Evolutionary conservation across 2,329 filamentous ascomycete genomes (phyloP), one percentile per base, ranked within the genome.

Genomic region (Penicillium hesseltinei): DNA sequence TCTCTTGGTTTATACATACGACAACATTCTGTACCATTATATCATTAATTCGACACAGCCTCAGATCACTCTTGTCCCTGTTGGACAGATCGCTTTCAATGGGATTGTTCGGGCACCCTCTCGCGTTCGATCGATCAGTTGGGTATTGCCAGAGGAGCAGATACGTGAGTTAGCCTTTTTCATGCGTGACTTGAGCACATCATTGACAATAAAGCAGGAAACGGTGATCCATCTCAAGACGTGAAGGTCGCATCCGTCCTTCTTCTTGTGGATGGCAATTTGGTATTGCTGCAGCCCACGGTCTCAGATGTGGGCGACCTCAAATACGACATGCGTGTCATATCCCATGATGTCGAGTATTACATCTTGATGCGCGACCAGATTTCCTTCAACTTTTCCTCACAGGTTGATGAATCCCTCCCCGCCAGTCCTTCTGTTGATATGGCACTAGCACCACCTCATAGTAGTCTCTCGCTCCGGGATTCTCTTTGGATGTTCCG

Each of bases 251-350:
- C 94, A 8, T 96, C 92, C 0, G 92, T 99, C 13, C 78, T 99
- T 15, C 96, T 99, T 69, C 81, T 99, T n/a, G 92, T 99, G 2
- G 94, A 99, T 70, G 94, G 93, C 31, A 99, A 99, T 73, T 84
- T 99, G 21, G 94, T 97, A 11, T 79, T 97, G 38, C 82, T 99
- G 48, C 91, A 95, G 63, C 93, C 94, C 1, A 92, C 91, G 0
- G 80, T 91, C 5, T 92, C 90, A 51, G 89, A 90, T 48, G 85
- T 89, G 43, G 90, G 90, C 5, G 89, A 92, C 65, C 81, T 97
- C 51, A 97, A 97, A 77, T 99, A 99, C 70, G 93, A 97, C 70
- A 99, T 99, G 94, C 89, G 92, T 10, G 89, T 97, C 58, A 89
- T 99, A 70, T 92, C 92, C 13, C 91, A 97, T 68, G 95, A 96